Percentiles rank a stretch among this genome's conserved stretches.
Conservation (phyloP, 305 asterid genomes). For the Striga hermonthica region DNA sequence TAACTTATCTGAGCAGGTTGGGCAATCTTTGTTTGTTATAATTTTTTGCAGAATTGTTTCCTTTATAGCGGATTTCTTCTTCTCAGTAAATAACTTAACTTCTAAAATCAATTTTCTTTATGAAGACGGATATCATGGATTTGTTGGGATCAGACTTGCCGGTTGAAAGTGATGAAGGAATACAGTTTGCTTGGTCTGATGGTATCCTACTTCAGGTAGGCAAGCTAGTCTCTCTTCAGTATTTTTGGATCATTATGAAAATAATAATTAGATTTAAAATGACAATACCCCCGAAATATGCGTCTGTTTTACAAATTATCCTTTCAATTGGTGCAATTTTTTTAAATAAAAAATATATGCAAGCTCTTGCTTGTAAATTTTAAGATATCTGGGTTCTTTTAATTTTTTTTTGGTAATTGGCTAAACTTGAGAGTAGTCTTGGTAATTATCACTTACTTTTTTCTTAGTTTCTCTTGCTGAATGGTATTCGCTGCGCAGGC, state of each 20-base stretch:
- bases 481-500: constrained; percentile 55
- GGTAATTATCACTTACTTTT: constrained; percentile 1
- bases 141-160: constrained; percentile 97
- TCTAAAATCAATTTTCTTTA: constrained; percentile 32
- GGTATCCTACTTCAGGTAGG: constrained; percentile 96
- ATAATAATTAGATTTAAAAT: not conserved
- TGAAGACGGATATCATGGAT: constrained; percentile 98
- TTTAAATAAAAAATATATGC: not conserved
- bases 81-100: constrained; percentile 8
- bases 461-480: not conserved
- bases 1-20: constrained; percentile 96
- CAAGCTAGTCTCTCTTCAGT: constrained; percentile 21
- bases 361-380: not conserved
- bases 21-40: constrained; percentile 24
- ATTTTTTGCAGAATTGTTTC: constrained; percentile 13
- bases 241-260: constrained; percentile 14
- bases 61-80: constrained; percentile 15
- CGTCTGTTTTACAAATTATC: not conserved
- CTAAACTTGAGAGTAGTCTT: not conserved
- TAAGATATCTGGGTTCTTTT: not conserved
- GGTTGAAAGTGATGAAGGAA: constrained; percentile 83
- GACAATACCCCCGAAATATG: not conserved
- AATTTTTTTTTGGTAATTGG: not conserved
- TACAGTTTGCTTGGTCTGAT: constrained; percentile 98
- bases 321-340: not conserved